Evolutionary conservation across 1,139 yeast species (phyloP).

Genomic region (Nakaseomyces delphensis): DNA sequence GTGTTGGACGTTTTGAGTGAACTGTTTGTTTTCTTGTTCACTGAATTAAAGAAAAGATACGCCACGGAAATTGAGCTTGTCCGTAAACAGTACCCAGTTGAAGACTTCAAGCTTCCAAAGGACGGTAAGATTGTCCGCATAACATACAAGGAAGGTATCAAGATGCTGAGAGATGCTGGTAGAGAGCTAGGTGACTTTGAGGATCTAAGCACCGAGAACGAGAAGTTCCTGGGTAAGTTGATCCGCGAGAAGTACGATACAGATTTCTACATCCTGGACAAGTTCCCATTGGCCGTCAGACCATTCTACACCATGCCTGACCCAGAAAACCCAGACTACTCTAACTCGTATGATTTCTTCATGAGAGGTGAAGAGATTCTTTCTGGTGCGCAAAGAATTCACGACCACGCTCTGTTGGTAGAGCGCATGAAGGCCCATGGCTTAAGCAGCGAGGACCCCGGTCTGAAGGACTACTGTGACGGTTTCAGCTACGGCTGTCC

Average conservation of each 20-base stretch:
- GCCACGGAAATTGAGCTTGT: constrained; percentile 80
- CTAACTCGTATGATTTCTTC: constrained; percentile 95
- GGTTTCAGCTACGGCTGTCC: constrained; percentile 93
- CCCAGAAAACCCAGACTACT: constrained; percentile 79
- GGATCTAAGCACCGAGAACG: constrained; percentile 89
- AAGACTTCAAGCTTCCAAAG: constrained; percentile 87
- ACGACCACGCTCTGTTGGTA: constrained; percentile 74
- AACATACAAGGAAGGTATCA: constrained; percentile 84
- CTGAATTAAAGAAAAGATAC: constrained; percentile 70
- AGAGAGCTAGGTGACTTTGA: constrained; percentile 66
- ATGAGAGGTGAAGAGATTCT: constrained; percentile 99
- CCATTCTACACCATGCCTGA: constrained; percentile 99
- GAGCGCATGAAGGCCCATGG: constrained; percentile 79
- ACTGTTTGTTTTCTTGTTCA: constrained; percentile 79
- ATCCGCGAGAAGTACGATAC: constrained; percentile 93
- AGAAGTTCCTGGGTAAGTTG: constrained; percentile 80
- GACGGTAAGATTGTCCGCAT: constrained; percentile 86
- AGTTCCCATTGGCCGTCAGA: constrained; percentile 92
- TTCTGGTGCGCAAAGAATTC: constrained; percentile 98
- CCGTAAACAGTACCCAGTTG: constrained; percentile 93
- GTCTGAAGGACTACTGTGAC: constrained; percentile 82
- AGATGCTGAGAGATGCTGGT: constrained; percentile 75
- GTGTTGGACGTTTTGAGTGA: constrained; percentile 77
- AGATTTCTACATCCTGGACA: constrained; percentile 94
- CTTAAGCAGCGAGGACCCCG: constrained; percentile 71